A percentile compares a stretch with the other conserved stretches of the same genome.
These are phyloP conservation scores for Citrus cavaleriei DNA, from an alignment of 345 rosid genomes.

Conservation along the genomic window DNA sequence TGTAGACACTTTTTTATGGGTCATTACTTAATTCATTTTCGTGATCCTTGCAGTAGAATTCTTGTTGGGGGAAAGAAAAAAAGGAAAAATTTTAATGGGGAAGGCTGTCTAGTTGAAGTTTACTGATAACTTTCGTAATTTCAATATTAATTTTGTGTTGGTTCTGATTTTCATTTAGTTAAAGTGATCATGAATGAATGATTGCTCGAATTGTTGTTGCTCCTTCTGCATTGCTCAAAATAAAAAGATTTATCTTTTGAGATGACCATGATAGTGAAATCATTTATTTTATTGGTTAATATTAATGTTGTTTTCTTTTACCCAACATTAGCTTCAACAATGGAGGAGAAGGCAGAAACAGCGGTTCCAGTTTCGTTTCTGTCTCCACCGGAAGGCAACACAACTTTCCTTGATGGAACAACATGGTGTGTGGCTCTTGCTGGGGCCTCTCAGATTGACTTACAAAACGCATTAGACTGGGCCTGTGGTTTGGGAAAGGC, in stretches of 20 bases:
- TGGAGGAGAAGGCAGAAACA: conserved; percentile 45
- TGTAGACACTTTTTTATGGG: background rate
- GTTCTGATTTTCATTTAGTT: background rate
- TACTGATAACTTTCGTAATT: background rate
- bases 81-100: background rate
- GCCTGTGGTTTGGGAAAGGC: conserved; percentile 88
- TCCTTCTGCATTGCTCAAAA: background rate
- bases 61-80: background rate
- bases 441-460: conserved; percentile 64
- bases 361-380: conserved; percentile 29
- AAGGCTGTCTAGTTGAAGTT: background rate
- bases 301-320: too few species aligned
- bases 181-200: background rate
- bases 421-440: conserved; percentile 83
- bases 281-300: background rate
- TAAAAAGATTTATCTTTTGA: too few species aligned
- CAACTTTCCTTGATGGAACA: conserved; percentile 70
- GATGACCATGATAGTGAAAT: too few species aligned
- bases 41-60: background rate
- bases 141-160: too few species aligned
- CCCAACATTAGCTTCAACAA: conserved; percentile 3
- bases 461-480: conserved; percentile 93
- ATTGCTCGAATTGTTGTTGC: background rate
- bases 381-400: conserved; percentile 86
- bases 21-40: background rate